Evolutionary conservation across 805 yeast genomes (phyloP), one percentile per base, ranked within the genome.

Genomic region (Ogataea degrootiae): DNA sequence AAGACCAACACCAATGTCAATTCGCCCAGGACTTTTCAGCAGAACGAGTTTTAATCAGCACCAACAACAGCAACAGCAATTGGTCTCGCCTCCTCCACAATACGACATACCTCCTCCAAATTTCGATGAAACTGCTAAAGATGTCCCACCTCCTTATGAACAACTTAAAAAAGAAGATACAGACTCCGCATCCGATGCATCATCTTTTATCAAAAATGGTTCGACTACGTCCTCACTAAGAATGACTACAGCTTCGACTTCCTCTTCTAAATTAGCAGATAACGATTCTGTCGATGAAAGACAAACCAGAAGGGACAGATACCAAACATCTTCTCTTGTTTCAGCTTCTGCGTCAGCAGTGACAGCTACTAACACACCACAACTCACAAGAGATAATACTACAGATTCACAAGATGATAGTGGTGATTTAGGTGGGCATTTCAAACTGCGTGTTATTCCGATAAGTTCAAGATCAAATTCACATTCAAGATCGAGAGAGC

Each of bases 1-100:
- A 29, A 51, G 63, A 35, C 50, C 53, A 0, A 48, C 42, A n/a
- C 50, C 43, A 39, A 38, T 46, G 33, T 39, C 53, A 47, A 7
- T n/a, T 3, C 17, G n/a, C 6, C 36, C 36, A 34, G 31, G 31
- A 11, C 12, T 26, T 9, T 26, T 26, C 31, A 26, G 31, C 6
- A 26, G 31, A 26, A 26, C 31, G 11, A 26, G 31, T 26, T 6
- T 26, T 9, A 6, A n/a, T 21, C 16, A 49, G 43, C 56, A 9
- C n/a, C 66, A 3, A 70, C 79, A 2, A 61, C 78, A 6, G 63
- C 65, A 11, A 59, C 69, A 6, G 68, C 75, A 34, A 78, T 70
- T 11, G 76, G 33, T 36, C 22, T 53, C 55, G 2, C 59, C 62
- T 2, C 55, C 61, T 3, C 57, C 58, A 39, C 53, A 41, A 5